Evolutionary conservation across 2,329 filamentous ascomycete species (phyloP).

Genomic region (Trichoderma lentiforme): DNA sequence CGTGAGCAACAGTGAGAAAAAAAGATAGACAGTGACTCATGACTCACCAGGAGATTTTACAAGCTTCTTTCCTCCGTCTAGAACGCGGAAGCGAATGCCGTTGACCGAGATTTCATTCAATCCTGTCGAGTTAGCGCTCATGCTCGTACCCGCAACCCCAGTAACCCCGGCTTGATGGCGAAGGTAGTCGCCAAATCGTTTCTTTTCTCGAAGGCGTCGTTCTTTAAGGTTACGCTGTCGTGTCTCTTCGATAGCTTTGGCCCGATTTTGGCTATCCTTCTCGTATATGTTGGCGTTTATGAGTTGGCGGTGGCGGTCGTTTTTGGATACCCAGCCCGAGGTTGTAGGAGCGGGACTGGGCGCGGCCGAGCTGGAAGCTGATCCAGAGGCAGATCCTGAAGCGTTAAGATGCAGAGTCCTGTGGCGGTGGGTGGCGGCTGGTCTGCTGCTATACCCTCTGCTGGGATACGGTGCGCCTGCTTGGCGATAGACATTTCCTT

Average conservation of each 20-base stretch:
- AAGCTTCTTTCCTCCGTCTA: slow-evolving; percentile 78
- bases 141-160: slow-evolving; percentile 26
- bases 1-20: not conserved
- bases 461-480: slow-evolving; percentile 33
- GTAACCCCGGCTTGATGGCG: slow-evolving; percentile 27
- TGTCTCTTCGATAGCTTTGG: slow-evolving; percentile 70
- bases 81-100: slow-evolving; percentile 70
- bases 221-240: slow-evolving; percentile 54
- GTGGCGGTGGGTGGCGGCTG: slow-evolving; percentile 40
- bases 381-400: slow-evolving; percentile 31
- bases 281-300: slow-evolving; percentile 79
- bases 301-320: slow-evolving; percentile 73
- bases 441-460: slow-evolving; percentile 37
- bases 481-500: slow-evolving; percentile 35
- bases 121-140: slow-evolving; percentile 29
- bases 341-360: slow-evolving; percentile 31
- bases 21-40: not conserved
- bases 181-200: slow-evolving; percentile 46
- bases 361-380: slow-evolving; percentile 38
- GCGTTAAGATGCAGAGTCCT: slow-evolving; percentile 63
- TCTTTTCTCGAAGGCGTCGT: slow-evolving; percentile 56
- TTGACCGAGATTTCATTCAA: slow-evolving; percentile 65
- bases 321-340: slow-evolving; percentile 64
- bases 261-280: slow-evolving; percentile 65
- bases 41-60: slow-evolving; percentile 64